Base-by-base conservation (phyloP, 2,329 filamentous ascomycete genomes). In the Lasiodiplodia gonubiensis region DNA sequence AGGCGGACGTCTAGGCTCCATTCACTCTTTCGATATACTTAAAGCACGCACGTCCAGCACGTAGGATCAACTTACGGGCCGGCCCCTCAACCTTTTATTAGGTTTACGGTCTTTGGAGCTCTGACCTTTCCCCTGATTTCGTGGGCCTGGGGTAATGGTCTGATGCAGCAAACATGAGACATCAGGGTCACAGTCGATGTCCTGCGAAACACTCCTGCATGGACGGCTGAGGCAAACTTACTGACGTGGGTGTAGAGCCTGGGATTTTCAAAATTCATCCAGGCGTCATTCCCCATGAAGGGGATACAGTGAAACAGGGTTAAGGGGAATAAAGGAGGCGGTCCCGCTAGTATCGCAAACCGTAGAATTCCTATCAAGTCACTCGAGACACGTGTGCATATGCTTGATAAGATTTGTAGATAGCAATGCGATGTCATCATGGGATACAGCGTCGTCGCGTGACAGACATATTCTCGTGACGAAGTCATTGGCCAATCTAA, bases 401-500 rank as follows among this genome's bases (percentile, higher is more conserved):
- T 7, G n/a, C n/a, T 46, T 10, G 18, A 21, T 46, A 46, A 21
- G 42, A 46, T 46, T 46, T 46, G 42, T 21, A 46, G 42, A 21
- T 46, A 46, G 42, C n/a, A 46, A 46, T 46, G 42, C 42, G 42
- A 46, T 46, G 42, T 14, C 42, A 46, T 46, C 42, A 21, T 46
- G 18, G 18, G 18, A 46, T 46, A 21, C 42, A 46, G 42, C n/a
- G 42, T 46, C 42, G 42, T 46, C n/a, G 42, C 42, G 21, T 46
- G 42, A 46, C n/a, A 46, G 42, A n/a, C 42, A 46, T 46, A 11
- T 21, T 46, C 42, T 61, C 57, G 23, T 63, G 21, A 30, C 57
- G 48, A 25, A 39, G 18, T 51, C 59, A 51, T 63, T 51, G 42
- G 30, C 39, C 59, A 63, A 42, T 42, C 61, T 54, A 64, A 54